Conservation (phyloP, 1,284 basidiomycete species). For the Caloboletus inedulis region DNA sequence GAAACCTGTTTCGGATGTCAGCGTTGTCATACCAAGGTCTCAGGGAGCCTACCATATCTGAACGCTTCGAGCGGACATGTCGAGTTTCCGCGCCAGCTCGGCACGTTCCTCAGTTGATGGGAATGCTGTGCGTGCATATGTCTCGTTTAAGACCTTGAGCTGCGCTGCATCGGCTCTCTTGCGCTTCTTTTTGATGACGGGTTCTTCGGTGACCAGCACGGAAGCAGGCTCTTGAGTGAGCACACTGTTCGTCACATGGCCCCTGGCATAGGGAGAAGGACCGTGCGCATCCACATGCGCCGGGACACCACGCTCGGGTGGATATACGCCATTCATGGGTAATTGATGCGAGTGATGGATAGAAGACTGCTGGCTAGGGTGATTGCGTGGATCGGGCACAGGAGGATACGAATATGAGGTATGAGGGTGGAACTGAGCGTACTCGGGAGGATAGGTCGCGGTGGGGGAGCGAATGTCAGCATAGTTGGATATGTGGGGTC, state of each 20-base stretch:
- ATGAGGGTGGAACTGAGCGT: constrained; percentile 38
- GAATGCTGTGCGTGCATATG: constrained; percentile 75
- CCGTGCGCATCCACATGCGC: constrained; percentile 36
- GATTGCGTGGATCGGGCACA: constrained; percentile 32
- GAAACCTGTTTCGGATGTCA: constrained; percentile 56
- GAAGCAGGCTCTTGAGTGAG: constrained; percentile 34
- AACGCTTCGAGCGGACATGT: constrained; percentile 80
- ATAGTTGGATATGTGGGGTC: constrained; percentile 33
- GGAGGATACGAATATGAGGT: constrained; percentile 37
- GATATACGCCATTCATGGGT: constrained; percentile 25
- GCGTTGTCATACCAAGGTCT: constrained; percentile 15
- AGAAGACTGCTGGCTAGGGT: constrained; percentile 25
- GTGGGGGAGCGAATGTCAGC: constrained; percentile 54
- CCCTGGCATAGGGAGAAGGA: constrained; percentile 43
- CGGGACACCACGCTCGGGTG: constrained; percentile 30
- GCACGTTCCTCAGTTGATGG: constrained; percentile 81
- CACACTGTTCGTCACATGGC: constrained; percentile 30
- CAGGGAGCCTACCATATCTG: constrained; percentile 68
- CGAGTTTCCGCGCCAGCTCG: constrained; percentile 67
- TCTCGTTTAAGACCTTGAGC: constrained; percentile 74
- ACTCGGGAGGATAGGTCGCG: constrained; percentile 49
- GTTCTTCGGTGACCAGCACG: constrained; percentile 47
- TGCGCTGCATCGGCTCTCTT: constrained; percentile 78
- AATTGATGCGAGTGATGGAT: constrained; percentile 33
- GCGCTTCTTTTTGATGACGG: constrained; percentile 78